Evolutionary conservation across 805 yeast genomes (phyloP), one percentile per base, ranked within the genome.

Genomic region (Saccharomycopsis javanensis): DNA sequence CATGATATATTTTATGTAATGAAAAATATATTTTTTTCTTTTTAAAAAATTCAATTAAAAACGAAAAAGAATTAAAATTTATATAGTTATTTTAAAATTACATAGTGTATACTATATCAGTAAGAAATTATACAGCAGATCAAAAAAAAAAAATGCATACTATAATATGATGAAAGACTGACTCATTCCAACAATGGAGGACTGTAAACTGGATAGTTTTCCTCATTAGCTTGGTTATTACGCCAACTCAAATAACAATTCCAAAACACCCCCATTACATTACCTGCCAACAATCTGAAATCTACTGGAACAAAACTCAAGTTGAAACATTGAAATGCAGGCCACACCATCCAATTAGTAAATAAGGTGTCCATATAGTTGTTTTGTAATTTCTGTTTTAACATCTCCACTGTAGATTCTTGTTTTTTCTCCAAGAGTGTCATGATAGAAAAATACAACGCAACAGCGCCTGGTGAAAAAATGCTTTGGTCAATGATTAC

Each of bases 281-380:
- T 88, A 31, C 86, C 95, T 10, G 82, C 74, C 51, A 87, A 64
- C 51, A 91, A 69, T 38, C 96, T 77, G 63, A 79, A 80, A 50
- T 82, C 82, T 6, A 82, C 78, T 0, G 97, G 97, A 2, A 89
- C 78, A 6, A 87, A 64, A 51, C 82, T 77, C 66, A 92, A 88
- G 70, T 92, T 94, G 60, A 84, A 61, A 56, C 82, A 65, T 70
- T 94, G 98, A 61, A 94, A 86, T 0, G 80, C 69, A 0, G 98
- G 98, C 99, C 98, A 94, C 11, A 92, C 85, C 54, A 75, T 66
- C 91, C 96, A 89, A 68, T 90, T 91, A 16, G 86, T 76, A 34
- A 74, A 67, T 46, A 91, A 69, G 0, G 96, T 90, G 3, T 78
- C 75, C 83, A 82, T 71, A 80, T 81, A 81, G 59, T 83, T 80